A percentile compares a stretch with the other conserved stretches of the same genome.
These are phyloP conservation scores for Shiraia sp. DNA, from an alignment of 2,329 filamentous ascomycete genomes.

Conservation along the genomic window DNA sequence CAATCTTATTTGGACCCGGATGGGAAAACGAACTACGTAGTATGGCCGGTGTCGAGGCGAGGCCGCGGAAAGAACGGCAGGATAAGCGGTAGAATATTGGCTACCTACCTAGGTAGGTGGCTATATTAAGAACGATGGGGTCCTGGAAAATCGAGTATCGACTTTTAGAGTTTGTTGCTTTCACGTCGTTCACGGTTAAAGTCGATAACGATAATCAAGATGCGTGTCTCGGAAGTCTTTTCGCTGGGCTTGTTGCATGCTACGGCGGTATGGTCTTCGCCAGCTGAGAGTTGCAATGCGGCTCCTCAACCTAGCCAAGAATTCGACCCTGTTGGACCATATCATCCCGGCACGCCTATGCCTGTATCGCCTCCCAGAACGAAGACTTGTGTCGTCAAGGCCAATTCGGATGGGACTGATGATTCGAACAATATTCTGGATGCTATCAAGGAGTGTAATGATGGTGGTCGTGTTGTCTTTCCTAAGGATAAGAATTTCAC, in stretches of 20 bases:
- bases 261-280: conserved; percentile 22
- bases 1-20: neutral
- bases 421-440: conserved; percentile 58
- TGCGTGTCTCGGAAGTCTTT: conserved; percentile 32
- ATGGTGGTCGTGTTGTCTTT: conserved; percentile 66
- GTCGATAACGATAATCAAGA: conserved; percentile 12
- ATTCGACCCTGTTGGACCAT: conserved; percentile 40
- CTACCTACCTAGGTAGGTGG: too few species aligned
- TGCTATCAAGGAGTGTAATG: conserved; percentile 63
- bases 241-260: conserved; percentile 31
- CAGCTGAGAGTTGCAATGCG: conserved; percentile 14
- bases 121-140: conserved; percentile 21
- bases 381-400: conserved; percentile 46
- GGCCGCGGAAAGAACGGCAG: conserved; percentile 10
- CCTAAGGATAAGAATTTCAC: conserved; percentile 60
- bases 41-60: too few species aligned
- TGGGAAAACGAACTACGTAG: conserved; percentile 1
- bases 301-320: conserved; percentile 36
- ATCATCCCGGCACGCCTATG: conserved; percentile 41
- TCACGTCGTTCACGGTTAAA: neutral
- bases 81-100: conserved; percentile 12
- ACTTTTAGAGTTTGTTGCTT: neutral
- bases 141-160: neutral
- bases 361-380: conserved; percentile 40
- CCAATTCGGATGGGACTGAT: conserved; percentile 48